A percentile compares a stretch with the other conserved stretches of the same genome.
phyloP scores from a whole-genome alignment of 2,329 filamentous ascomycete species.

The Sporothrix schenckii region DNA sequence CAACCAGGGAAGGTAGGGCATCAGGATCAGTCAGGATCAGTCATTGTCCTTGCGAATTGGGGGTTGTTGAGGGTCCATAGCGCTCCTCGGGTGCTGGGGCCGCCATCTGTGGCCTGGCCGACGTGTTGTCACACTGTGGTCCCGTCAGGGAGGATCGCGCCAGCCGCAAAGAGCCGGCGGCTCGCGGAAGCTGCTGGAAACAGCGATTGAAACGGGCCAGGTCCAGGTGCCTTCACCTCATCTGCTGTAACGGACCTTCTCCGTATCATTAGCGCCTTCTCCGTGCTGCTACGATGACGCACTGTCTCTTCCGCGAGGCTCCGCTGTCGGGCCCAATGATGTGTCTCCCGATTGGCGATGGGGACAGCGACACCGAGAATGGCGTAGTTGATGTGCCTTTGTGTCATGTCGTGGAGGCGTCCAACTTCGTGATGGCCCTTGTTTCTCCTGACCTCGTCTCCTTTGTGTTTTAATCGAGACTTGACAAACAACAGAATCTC shows the following conservation, averaged over 20 bases:
- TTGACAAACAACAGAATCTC: background rate
- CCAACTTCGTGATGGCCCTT: conserved; percentile 4
- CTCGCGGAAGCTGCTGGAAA: conserved; percentile 30
- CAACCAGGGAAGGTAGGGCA: conserved; percentile 4
- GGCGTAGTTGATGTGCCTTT: conserved; percentile 13
- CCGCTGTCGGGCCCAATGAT: conserved; percentile 22
- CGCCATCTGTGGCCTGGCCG: background rate
- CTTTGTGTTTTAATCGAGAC: background rate
- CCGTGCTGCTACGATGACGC: background rate
- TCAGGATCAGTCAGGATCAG: background rate
- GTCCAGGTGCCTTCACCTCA: no score
- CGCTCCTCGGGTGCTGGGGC: background rate
- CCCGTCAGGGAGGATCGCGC: conserved; percentile 9
- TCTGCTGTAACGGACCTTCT: background rate
- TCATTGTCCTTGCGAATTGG: background rate
- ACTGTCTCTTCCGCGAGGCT: conserved; percentile 27
- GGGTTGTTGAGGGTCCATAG: background rate
- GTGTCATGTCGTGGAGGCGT: background rate
- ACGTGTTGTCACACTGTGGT: background rate
- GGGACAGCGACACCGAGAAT: conserved; percentile 15
- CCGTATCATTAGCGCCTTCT: conserved; percentile 17
- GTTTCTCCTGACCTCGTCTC: background rate
- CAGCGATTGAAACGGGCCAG: background rate
- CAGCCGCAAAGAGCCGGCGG: conserved; percentile 22
- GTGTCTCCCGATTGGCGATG: conserved; percentile 21